Percentiles rank a stretch among this genome's conserved stretches.
These are phyloP conservation scores for Talaromyces wortmannii DNA, from an alignment of 495 filamentous ascomycete species.

Conservation along the genomic window DNA sequence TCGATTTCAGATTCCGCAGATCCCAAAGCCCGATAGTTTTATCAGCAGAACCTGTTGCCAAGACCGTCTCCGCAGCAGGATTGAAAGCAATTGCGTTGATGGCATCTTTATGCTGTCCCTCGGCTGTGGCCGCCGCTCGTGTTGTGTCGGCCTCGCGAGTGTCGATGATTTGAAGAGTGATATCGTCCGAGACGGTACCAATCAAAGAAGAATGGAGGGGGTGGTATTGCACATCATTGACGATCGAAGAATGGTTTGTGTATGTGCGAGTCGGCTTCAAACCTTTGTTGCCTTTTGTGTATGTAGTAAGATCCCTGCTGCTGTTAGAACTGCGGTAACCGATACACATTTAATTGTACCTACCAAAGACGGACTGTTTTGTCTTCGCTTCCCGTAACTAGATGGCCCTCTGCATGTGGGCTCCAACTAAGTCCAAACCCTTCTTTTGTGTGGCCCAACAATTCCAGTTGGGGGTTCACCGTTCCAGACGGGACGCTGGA, in stretches of 20 bases:
- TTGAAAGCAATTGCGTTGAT: conserved; percentile 95
- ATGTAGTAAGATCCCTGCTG: conserved; percentile 68
- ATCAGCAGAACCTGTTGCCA: conserved; percentile 91
- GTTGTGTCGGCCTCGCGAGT: conserved; percentile 58
- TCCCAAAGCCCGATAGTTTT: conserved; percentile 96
- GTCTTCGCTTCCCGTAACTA: conserved; percentile 88
- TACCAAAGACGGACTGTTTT: conserved; percentile 87
- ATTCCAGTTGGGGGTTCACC: conserved; percentile 74
- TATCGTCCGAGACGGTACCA: conserved; percentile 90
- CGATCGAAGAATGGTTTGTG: conserved; percentile 81
- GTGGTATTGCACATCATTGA: conserved; percentile 96
- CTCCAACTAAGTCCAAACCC: conserved; percentile 96
- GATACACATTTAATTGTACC: conserved; percentile 8
- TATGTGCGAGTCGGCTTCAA: conserved; percentile 67
- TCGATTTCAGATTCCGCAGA: conserved; percentile 77
- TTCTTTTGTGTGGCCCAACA: conserved; percentile 79
- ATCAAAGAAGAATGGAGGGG: conserved; percentile 75
- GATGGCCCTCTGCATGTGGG: conserved; percentile 71
- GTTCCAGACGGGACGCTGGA: conserved; percentile 61
- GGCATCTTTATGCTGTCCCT: conserved; percentile 74
- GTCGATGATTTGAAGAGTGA: conserved; percentile 88
- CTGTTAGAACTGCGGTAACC: background rate
- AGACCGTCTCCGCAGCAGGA: conserved; percentile 72
- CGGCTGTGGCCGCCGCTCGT: conserved; percentile 53
- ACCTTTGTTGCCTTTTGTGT: conserved; percentile 60